phyloP scores from a whole-genome alignment of 306 rosid species.

The Neltuma alba region DNA sequence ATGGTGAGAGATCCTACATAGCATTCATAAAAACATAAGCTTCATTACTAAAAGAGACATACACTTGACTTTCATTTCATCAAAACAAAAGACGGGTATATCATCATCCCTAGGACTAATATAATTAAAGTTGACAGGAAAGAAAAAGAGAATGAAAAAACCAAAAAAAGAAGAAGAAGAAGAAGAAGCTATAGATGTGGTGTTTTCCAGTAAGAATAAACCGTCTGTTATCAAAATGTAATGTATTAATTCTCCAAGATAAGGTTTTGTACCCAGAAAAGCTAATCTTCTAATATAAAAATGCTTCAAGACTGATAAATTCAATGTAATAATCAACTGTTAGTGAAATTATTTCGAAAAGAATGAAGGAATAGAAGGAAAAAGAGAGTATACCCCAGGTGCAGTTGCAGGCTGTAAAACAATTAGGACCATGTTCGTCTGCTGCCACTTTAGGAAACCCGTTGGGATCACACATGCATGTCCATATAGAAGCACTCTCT shows the following conservation, averaged over 20 bases:
- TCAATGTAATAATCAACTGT: conserved; percentile 17
- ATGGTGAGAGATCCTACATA: conserved; percentile 65
- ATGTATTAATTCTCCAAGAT: background rate
- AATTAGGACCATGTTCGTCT: conserved; percentile 49
- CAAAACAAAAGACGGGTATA: background rate
- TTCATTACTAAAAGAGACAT: conserved; percentile 28
- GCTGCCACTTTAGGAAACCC: conserved; percentile 81
- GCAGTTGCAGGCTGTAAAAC: conserved; percentile 90
- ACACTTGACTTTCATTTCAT: background rate
- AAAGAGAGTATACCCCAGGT: conserved; percentile 65
- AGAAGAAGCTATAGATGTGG: background rate
- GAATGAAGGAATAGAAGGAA: conserved; percentile 27
- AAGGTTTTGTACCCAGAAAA: conserved; percentile 1
- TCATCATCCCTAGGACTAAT: conserved; percentile 15
- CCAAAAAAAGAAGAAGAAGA: too few relatives aligned
- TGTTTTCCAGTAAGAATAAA: conserved; percentile 15
- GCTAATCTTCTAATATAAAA: conserved; percentile 11
- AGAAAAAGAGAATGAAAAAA: background rate
- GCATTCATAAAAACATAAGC: conserved; percentile 28
- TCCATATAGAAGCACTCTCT: conserved; percentile 61
- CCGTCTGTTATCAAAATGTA: background rate
- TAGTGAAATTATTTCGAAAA: background rate
- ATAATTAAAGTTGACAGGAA: background rate
- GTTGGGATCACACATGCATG: conserved; percentile 70
- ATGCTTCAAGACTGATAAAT: conserved; percentile 22